phyloP scores from a whole-genome alignment of 345 rosid species.

The Eucalyptus dawsonii region DNA sequence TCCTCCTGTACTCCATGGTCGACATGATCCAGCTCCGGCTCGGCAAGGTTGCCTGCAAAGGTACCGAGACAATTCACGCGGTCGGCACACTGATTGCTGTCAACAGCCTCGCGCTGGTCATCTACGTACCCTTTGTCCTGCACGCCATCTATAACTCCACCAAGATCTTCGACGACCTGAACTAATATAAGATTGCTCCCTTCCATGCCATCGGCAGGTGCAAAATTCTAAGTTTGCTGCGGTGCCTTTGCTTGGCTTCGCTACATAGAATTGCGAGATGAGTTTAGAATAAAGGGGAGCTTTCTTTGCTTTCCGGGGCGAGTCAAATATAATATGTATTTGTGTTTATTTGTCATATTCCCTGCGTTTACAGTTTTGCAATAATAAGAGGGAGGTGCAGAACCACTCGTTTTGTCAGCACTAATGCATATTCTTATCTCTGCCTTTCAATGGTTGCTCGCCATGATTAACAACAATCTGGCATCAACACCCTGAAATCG shows the following conservation, averaged over 20 bases:
- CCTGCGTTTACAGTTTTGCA: neutral
- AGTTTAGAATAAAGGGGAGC: neutral
- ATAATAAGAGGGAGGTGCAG: neutral
- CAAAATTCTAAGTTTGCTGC: neutral
- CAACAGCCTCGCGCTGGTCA: neutral
- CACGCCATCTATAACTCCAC: neutral
- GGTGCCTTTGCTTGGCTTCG: no score
- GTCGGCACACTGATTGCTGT: neutral
- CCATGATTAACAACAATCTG: no score
- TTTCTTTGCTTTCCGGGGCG: neutral
- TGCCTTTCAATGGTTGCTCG: no score
- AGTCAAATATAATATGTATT: neutral
- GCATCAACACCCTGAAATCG: no score
- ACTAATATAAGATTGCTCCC: neutral
- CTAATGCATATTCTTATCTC: neutral
- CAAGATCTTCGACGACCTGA: neutral
- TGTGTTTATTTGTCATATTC: neutral
- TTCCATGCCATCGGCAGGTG: neutral
- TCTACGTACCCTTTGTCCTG: constrained; percentile 4
- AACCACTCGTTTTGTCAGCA: neutral
- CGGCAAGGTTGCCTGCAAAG: constrained; percentile 8
- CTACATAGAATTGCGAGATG: neutral
- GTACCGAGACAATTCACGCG: neutral
- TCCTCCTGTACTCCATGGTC: constrained; percentile 10
- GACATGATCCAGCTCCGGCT: constrained; percentile 17